Base-by-base conservation (phyloP, 345 rosid species). In the Erucastrum elatum region DNA sequence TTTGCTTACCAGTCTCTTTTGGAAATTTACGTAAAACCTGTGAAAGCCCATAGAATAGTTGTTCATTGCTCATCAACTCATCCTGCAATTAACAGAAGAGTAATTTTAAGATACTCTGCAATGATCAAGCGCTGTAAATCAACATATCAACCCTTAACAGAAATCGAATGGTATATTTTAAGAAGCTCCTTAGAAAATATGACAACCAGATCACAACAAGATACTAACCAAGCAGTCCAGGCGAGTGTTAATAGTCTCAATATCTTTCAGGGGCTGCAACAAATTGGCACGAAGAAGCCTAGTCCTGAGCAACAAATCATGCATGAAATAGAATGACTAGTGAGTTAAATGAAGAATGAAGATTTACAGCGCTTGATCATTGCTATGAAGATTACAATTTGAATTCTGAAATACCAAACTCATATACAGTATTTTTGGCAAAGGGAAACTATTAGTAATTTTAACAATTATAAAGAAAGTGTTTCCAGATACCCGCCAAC, bases 241-340 rank as follows among this genome's bases (percentile, higher is more conserved):
- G 70, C 98, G 98, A 75, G 93, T 88, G 79, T 85, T 91, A 77
- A 94, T 92, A 68, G 98, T 94, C 86, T 90, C 91, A 56, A 88
- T 87, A 83, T 94, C 98, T 86, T 92, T 94, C 78, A 92, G 77
- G 71, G 98, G 98, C 91, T 94, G 98, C 84, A 94, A 84, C 76
- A 94, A 88, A 84, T 94, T 94, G 77, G 98, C 98, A 55, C 98
- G 95, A 46, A 94, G 97, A 83, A 94, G 94, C 83, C 98, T 88
- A 74, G 97, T 90, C 90, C 98, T 94, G 90, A 64, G 76, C 77
- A 86, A 75, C 76, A 81, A 61, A 77, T 77, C 68, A 34, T 49
- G 75, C 12, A 66, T 37, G 17, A 78, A 39, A 58, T 82, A 72
- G 76, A 62, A 11, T 74, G 69, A 75, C 56, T 37, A 71, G 76